Percentiles rank a stretch among this genome's conserved stretches.
Conservation (phyloP, 2,329 filamentous ascomycete genomes). For the Fusarium virguliforme region DNA sequence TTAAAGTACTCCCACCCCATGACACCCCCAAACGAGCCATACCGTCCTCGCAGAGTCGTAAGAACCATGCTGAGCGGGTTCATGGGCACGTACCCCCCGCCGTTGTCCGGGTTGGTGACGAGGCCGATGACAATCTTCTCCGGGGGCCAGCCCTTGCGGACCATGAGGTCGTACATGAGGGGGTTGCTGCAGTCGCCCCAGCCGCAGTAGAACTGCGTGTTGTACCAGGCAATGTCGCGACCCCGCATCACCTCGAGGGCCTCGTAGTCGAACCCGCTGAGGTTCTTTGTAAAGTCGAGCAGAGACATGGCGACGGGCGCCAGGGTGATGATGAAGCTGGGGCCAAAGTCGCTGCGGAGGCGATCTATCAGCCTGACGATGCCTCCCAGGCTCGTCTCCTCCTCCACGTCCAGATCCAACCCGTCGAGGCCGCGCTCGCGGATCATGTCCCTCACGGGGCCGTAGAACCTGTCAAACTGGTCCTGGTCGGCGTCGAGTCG, state of each 20-base stretch:
- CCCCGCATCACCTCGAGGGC: constrained; percentile 79
- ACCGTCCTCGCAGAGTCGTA: constrained; percentile 61
- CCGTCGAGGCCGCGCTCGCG: constrained; percentile 75
- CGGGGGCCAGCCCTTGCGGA: constrained; percentile 78
- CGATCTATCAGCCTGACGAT: constrained; percentile 78
- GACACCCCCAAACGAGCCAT: constrained; percentile 84
- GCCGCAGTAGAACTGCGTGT: constrained; percentile 93
- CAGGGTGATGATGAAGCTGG: constrained; percentile 81
- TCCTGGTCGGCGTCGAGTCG: constrained; percentile 70
- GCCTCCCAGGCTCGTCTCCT: constrained; percentile 78
- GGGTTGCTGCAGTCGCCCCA: constrained; percentile 76
- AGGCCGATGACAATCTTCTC: constrained; percentile 84
- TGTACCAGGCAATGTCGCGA: constrained; percentile 84
- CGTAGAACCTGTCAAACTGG: constrained; percentile 82
- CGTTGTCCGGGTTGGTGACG: constrained; percentile 84
- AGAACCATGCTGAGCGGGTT: constrained; percentile 65
- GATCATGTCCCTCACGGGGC: constrained; percentile 77
- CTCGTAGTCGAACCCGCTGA: constrained; percentile 88
- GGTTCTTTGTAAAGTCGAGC: constrained; percentile 69
- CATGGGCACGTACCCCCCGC: constrained; percentile 67
- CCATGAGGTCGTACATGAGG: constrained; percentile 66
- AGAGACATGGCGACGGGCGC: constrained; percentile 86
- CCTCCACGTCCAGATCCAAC: constrained; percentile 86
- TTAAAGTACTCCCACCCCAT: constrained; percentile 99
- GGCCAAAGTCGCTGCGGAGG: constrained; percentile 78